Conservation (phyloP, 768 basidiomycete genomes). For the Cyathus striatus region DNA sequence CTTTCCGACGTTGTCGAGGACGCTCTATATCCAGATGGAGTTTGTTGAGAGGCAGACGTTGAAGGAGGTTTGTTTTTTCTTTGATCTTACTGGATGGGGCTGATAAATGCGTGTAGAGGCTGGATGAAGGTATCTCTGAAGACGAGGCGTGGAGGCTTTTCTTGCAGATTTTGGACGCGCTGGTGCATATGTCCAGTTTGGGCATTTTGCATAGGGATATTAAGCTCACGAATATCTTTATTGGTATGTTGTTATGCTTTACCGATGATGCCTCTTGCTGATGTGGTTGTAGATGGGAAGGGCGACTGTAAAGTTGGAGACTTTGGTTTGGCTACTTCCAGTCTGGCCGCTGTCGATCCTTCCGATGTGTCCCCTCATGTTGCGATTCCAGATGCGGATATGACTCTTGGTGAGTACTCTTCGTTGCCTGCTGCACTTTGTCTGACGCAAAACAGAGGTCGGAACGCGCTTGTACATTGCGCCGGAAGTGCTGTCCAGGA, state of each 20-base stretch:
- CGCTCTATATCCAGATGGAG: conserved; percentile 95
- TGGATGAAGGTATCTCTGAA: conserved; percentile 77
- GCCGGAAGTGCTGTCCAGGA: conserved; percentile 75
- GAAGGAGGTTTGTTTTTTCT: conserved; percentile 52
- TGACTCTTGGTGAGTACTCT: conserved; percentile 59
- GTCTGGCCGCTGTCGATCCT: conserved; percentile 73
- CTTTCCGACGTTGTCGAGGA: conserved; percentile 38
- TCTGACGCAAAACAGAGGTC: conserved; percentile 48
- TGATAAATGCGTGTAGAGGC: conserved; percentile 36
- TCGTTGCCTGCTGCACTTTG: background rate
- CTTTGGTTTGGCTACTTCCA: conserved; percentile 87
- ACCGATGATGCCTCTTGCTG: conserved; percentile 1
- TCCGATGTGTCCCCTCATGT: conserved; percentile 52
- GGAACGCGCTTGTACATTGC: conserved; percentile 92
- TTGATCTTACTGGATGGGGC: background rate
- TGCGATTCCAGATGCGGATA: conserved; percentile 49
- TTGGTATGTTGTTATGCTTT: conserved; percentile 72
- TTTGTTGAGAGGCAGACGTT: conserved; percentile 90
- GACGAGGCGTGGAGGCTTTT: conserved; percentile 89
- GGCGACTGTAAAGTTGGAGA: conserved; percentile 92
- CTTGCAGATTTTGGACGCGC: conserved; percentile 83
- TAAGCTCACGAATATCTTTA: conserved; percentile 92
- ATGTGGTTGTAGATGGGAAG: conserved; percentile 52
- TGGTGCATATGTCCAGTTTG: conserved; percentile 83
- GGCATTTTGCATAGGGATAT: conserved; percentile 91